Base-by-base conservation (phyloP, 2,329 filamentous ascomycete species). In the Fusarium hostae region DNA sequence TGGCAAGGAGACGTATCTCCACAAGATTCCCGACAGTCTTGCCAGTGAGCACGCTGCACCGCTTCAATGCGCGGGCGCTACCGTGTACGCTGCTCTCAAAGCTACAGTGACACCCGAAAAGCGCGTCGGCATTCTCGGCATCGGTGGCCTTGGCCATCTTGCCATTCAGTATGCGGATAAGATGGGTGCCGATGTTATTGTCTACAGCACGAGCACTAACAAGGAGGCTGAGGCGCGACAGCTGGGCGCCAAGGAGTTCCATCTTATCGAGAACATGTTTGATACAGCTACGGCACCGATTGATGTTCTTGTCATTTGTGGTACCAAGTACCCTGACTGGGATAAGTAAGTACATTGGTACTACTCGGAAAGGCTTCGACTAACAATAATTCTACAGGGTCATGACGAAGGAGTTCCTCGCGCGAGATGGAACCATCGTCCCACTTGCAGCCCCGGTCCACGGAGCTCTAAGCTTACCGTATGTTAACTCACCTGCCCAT, bases 261-360 rank as follows among this genome's bases (percentile, higher is more conserved):
- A 65, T 32, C 10, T 65, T 6, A 44, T 65, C 1, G 20, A 16
- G 3, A 64, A 15, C 3, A 65, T 65, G 60, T 44, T 58, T 3
- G 48, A 64, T 1, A 39, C 63, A 18, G 32, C 28, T 20, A 65
- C 44, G 11, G 59, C 48, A 8, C 62, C 62, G 1, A 44, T 65
- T 15, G 60, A 65, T 11, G 37, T 65, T 39, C 60, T 65, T n/a
- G 60, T 65, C 0, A 22, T 65, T 7, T 65, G 59, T 16, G 63
- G 63, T 4, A 66, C 63, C 3, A 66, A 39, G 4, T 66, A 66
- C 9, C 63, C 63, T 0, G 60, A 66, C 11, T 66, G 63, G 63
- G 63, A 58, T 1, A 82, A 70, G 84, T 26, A 12, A 26, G 59
- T 30, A 0, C 0, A 16, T 10, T 34, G 2, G 1, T 6, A 1